A percentile compares a stretch with the other conserved stretches of the same genome.
phyloP scores from a whole-genome alignment of 768 basidiomycete species.

The Psilocybe subaeruginosa region DNA sequence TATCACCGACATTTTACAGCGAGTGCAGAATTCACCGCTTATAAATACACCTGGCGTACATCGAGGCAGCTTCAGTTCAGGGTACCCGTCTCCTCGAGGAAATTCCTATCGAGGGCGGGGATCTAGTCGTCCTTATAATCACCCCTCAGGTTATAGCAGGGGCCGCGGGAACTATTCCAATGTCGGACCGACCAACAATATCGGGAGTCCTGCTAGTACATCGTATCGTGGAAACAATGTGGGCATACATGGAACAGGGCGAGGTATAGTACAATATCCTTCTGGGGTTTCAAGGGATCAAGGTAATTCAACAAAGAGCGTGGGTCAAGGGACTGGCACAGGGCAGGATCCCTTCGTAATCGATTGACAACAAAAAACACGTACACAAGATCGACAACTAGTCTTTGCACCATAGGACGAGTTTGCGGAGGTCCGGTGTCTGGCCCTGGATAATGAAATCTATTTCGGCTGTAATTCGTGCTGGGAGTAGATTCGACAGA shows the following conservation, averaged over 20 bases:
- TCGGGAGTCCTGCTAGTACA: constrained; percentile 18
- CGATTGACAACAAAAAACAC: constrained; percentile 16
- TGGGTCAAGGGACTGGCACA: constrained; percentile 19
- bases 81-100: constrained; percentile 14
- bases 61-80: constrained; percentile 10
- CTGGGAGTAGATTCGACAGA: neutral
- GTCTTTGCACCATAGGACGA: neutral
- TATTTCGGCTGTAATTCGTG: constrained; percentile 1
- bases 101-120: constrained; percentile 21
- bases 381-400: neutral
- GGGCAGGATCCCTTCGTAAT: constrained; percentile 24
- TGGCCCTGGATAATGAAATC: constrained; percentile 16
- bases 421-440: neutral
- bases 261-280: constrained; percentile 11
- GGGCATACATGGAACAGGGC: constrained; percentile 14
- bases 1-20: constrained; percentile 53
- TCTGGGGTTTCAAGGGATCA: constrained; percentile 10
- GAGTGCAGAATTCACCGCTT: constrained; percentile 48
- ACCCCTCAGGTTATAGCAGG: constrained; percentile 15
- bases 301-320: constrained; percentile 17
- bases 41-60: constrained; percentile 21
- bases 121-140: constrained; percentile 10
- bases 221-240: constrained; percentile 22
- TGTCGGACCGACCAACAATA: constrained; percentile 10
- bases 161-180: constrained; percentile 20